phyloP scores from a whole-genome alignment of 192 early-diverging fungal species.

The Oehlia diaphana region DNA sequence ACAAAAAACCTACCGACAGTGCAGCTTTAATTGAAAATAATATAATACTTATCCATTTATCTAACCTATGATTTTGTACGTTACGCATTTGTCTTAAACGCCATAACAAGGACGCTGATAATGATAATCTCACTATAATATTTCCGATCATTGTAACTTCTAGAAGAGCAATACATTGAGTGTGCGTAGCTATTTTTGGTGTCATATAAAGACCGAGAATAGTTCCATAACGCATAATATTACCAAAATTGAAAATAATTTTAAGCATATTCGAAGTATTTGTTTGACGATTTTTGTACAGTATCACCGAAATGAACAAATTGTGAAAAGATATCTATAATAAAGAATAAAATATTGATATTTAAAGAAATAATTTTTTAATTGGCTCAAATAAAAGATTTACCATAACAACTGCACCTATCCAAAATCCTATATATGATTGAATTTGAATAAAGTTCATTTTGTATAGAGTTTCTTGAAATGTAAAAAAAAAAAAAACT shows the following conservation, averaged over 20 bases:
- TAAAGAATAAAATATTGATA: too few species aligned
- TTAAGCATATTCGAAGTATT: slow-evolving; percentile 16
- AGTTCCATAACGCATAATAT: neutral
- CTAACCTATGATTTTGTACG: neutral
- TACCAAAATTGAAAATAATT: slow-evolving; percentile 13
- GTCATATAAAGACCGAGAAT: too few species aligned
- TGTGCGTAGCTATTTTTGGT: too few species aligned
- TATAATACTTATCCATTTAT: neutral
- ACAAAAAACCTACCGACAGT: too few species aligned
- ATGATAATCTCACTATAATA: neutral
- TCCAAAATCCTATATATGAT: too few species aligned
- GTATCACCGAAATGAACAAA: neutral
- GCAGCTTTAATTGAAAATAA: neutral
- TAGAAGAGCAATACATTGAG: neutral
- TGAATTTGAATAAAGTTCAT: too few species aligned
- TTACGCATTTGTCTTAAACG: slow-evolving; percentile 16
- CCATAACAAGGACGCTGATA: slow-evolving; percentile 16
- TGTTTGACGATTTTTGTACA: neutral
- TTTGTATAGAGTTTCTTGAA: too few species aligned
- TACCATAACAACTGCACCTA: too few species aligned
- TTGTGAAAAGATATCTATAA: slow-evolving; percentile 10
- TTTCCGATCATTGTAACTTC: neutral
- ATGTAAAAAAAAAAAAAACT: too few species aligned
- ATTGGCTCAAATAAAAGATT: too few species aligned
- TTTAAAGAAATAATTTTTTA: too few species aligned